Base-by-base conservation (phyloP, 1,284 basidiomycete genomes). In the Sporisorium iseilematis-ciliati region DNA sequence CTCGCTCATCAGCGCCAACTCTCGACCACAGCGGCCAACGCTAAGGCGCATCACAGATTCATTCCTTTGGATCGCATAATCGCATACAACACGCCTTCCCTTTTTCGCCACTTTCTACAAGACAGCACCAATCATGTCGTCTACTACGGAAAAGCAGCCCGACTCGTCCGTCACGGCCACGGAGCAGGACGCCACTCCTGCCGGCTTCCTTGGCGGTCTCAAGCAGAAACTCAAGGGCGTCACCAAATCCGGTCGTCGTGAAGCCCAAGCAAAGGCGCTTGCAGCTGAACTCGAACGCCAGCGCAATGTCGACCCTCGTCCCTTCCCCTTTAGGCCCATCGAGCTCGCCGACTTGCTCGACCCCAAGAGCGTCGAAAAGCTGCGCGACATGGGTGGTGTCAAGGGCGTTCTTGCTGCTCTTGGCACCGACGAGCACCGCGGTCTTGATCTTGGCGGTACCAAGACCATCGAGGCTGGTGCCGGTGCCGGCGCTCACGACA, bases 281-380 rank as follows among this genome's bases (percentile, higher is more conserved):
- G 69, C 77, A 10, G 72, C 66, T 26, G 77, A 81, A 41, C 57
- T 74, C 41, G 57, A 81, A 41, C 66, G 71, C 31, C 74, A 73
- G 59, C 70, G 67, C 50, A 72, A 74, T 38, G 59, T 73, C 26
- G 82, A 84, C 54, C 83, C 83, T 12, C 61, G 66, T 23, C 83
- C 83, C 18, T 84, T 84, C 64, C 70, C 55, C 6, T 70, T 74
- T 38, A 58, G 90, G 89, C 93, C 95, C 0, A 90, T 89, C 68
- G 87, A 89, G 59, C 90, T 99, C 6, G 94, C 94, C 21, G 89
- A 91, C 69, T 89, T 98, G 52, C 90, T 98, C 52, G 95, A 98
- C 85, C 94, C 95, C 20, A 95, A 95, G 87, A 86, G 84, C 53
- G 80, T 95, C 8, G 88, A 91, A 2, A 86, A 88, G 38, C 89